Conservation (phyloP, 176 grass and related monocot genomes). For the Aegilops bicornis region DNA sequence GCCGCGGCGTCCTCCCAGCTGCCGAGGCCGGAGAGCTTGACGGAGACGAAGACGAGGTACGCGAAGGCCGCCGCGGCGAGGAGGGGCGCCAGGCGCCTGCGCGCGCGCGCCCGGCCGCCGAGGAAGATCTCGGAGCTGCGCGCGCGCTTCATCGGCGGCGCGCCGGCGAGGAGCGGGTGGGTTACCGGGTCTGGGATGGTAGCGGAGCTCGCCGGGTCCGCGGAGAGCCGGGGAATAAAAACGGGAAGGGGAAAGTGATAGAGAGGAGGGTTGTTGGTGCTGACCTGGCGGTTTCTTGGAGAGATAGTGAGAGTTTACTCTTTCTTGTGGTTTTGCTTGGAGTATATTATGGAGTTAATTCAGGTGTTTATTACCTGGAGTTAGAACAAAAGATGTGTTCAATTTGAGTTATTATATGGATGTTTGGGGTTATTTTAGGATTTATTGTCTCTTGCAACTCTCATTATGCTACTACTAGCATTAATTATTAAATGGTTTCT, state of each 20-base stretch:
- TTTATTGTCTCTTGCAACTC: not conserved
- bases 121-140: slow-evolving; percentile 44
- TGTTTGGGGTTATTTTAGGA: too few relatives aligned
- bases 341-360: not conserved
- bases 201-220: slow-evolving; percentile 14
- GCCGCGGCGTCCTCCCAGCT: not conserved
- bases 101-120: slow-evolving; percentile 7
- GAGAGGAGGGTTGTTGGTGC: not conserved
- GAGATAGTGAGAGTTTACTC: not conserved
- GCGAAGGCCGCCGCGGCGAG: slow-evolving; percentile 37
- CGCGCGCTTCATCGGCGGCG: slow-evolving; percentile 43
- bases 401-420: too few relatives aligned
- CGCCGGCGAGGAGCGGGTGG: slow-evolving; percentile 7
- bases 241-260: slow-evolving; percentile 9
- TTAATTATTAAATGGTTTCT: not conserved
- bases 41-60: slow-evolving; percentile 61
- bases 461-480: not conserved
- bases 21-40: slow-evolving; percentile 54
- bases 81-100: slow-evolving; percentile 32
- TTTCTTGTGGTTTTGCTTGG: not conserved
- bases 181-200: slow-evolving; percentile 14
- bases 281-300: slow-evolving; percentile 26
- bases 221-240: not conserved
- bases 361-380: not conserved
- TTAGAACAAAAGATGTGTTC: too few relatives aligned